phyloP scores from a whole-genome alignment of 2,329 filamentous ascomycete genomes.

The Orbilia oligospora region DNA sequence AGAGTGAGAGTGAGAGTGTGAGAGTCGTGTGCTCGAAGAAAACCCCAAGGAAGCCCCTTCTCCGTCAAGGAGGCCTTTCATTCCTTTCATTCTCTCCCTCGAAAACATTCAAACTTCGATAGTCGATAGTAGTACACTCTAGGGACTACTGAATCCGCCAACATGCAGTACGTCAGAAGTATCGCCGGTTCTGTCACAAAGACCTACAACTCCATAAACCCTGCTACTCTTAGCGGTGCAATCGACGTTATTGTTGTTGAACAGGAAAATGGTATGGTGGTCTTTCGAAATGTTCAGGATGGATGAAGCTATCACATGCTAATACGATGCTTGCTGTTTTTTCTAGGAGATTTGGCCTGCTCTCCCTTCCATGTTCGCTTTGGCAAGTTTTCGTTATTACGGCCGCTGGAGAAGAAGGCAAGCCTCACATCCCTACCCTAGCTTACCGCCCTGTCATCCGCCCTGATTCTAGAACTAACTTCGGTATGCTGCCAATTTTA shows the following conservation, averaged over 20 bases:
- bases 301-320: constrained; percentile 32
- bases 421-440: constrained; percentile 33
- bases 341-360: constrained; percentile 78
- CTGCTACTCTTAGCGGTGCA: constrained; percentile 93
- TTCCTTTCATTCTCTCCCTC: constrained; percentile 21
- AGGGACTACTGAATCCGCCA: background rate
- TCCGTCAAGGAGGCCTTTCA: constrained; percentile 46
- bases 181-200: constrained; percentile 96
- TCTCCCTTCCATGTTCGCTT: constrained; percentile 99
- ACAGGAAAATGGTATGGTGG: constrained; percentile 82
- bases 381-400: constrained; percentile 95
- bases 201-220: constrained; percentile 99
- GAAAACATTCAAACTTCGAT: constrained; percentile 4
- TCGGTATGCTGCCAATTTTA: constrained; percentile 62
- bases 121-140: constrained; percentile 8
- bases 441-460: constrained; percentile 8
- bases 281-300: background rate
- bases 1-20: constrained; percentile 9
- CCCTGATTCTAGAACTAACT: constrained; percentile 34
- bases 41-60: constrained; percentile 36
- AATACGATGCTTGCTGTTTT: constrained; percentile 4
- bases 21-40: constrained; percentile 34
- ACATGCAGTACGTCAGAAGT: constrained; percentile 69
- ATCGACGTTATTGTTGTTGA: constrained; percentile 99
- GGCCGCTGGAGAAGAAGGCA: constrained; percentile 94